phyloP scores from a whole-genome alignment of 495 filamentous ascomycete genomes.

The Friedmanniomyces simplex region DNA sequence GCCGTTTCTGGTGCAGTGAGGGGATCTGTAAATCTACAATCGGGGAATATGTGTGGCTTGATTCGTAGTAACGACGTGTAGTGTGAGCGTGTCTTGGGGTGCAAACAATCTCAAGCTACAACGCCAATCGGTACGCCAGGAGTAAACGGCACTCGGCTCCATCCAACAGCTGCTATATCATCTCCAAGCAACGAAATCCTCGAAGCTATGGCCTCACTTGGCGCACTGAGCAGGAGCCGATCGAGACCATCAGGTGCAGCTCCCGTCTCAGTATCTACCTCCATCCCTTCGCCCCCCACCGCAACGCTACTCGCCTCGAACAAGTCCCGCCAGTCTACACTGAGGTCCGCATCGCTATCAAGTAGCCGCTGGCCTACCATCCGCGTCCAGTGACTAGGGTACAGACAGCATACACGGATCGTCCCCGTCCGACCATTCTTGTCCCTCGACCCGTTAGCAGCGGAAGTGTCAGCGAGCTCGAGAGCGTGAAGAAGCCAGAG shows the following conservation, averaged over 20 bases:
- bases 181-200: background rate
- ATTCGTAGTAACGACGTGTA: too few species aligned
- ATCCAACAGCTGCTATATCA: background rate
- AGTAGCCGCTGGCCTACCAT: constrained; percentile 11
- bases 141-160: background rate
- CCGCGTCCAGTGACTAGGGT: constrained; percentile 15
- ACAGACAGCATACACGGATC: constrained; percentile 17
- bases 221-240: background rate
- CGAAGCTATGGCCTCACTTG: background rate
- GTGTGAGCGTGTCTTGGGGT: background rate
- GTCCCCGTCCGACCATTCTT: background rate
- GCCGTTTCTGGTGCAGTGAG: too few species aligned
- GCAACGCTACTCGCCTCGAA: constrained; percentile 8
- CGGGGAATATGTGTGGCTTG: too few species aligned
- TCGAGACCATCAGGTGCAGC: background rate
- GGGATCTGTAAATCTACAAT: too few species aligned
- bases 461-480: background rate
- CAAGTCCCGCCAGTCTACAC: constrained; percentile 12
- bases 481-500: constrained; percentile 26
- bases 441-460: background rate
- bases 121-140: background rate
- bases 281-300: background rate
- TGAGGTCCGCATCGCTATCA: constrained; percentile 2
- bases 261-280: background rate
- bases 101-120: background rate